Evolutionary conservation across 148 eudicot genomes (phyloP), one percentile per base, ranked within the genome.

Genomic region (Chenopodium formosanum): DNA sequence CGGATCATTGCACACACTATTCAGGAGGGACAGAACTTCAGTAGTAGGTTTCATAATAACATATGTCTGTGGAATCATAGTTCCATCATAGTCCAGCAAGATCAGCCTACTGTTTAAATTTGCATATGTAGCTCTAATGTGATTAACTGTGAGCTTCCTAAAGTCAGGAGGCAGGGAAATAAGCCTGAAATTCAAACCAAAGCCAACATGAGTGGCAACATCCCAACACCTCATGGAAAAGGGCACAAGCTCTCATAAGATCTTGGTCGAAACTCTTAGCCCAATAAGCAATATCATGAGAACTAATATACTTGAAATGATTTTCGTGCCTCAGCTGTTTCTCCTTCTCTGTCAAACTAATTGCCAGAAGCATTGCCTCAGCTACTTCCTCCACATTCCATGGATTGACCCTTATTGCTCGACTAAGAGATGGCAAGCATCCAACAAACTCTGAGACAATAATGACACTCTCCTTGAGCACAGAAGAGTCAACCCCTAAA

Each of bases 271-370:
- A 91, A 84, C 98, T 94, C 83, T 75, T 86, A 11, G 94, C 87
- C 98, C 98, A 94, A 84, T 91, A 92, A 17, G 87, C 90, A 81
- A 94, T 91, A 78, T 94, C 97, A 83, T 94, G 98, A 67, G 98
- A 90, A 50, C 89, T 89, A 17, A 94, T 66, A 77, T 94, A 94
- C 85, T 87, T 90, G 29, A 87, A 94, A 75, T 94, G 98, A 81
- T 92, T 88, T 80, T 92, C 97, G 52, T 94, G 98, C 58, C 97
- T 81, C 86, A 92, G 67, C 52, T 89, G 84, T 75, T 92, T 92
- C 83, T 94, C 98, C 1, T 73, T 52, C 19, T 86, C 89, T 7
- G 83, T 58, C 91, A 94, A 92, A 0, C 73, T 75, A 16, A 91
- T 86, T 3, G 90, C 96, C 34, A 58, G 80, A 48, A 75, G 84